phyloP scores from a whole-genome alignment of 768 basidiomycete genomes.

The Boletus subparvulus region DNA sequence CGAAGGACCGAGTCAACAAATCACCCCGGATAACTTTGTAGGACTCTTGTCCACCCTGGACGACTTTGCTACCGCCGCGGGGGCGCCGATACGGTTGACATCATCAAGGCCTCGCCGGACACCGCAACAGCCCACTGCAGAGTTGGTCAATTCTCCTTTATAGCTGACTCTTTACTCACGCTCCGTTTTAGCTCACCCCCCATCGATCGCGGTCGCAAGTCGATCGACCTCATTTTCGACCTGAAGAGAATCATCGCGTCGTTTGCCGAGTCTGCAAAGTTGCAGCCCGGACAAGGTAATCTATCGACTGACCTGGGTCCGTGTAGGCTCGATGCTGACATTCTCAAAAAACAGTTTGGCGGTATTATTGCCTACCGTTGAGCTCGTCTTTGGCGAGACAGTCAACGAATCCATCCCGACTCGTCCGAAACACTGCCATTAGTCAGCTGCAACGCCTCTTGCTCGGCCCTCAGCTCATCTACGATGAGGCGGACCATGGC shows the following conservation, averaged over 20 bases:
- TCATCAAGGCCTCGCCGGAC: conserved; percentile 52
- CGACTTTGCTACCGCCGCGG: conserved; percentile 81
- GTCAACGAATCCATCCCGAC: conserved; percentile 78
- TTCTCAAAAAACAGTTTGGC: conserved; percentile 61
- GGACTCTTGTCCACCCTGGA: conserved; percentile 81
- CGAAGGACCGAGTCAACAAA: conserved; percentile 56
- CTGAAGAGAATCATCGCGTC: conserved; percentile 64
- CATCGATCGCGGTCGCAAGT: conserved; percentile 77
- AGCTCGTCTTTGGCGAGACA: conserved; percentile 74
- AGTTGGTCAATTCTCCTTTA: conserved; percentile 39
- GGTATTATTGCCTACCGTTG: conserved; percentile 70
- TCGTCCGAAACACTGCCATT: conserved; percentile 80
- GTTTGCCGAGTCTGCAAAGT: conserved; percentile 51
- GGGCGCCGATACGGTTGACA: conserved; percentile 58
- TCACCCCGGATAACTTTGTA: conserved; percentile 76
- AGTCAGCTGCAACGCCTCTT: conserved; percentile 81
- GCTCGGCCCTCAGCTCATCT: conserved; percentile 68
- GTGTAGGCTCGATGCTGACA: conserved; percentile 3
- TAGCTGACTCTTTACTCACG: not conserved
- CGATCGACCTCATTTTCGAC: conserved; percentile 77
- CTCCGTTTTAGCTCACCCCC: conserved; percentile 57
- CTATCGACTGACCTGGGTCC: conserved; percentile 3
- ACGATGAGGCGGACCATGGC: conserved; percentile 54
- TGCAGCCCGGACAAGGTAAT: conserved; percentile 36
- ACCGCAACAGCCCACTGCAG: conserved; percentile 49